Evolutionary conservation across 2,329 filamentous ascomycete genomes (phyloP).

Genomic region (Bisporella sp.): DNA sequence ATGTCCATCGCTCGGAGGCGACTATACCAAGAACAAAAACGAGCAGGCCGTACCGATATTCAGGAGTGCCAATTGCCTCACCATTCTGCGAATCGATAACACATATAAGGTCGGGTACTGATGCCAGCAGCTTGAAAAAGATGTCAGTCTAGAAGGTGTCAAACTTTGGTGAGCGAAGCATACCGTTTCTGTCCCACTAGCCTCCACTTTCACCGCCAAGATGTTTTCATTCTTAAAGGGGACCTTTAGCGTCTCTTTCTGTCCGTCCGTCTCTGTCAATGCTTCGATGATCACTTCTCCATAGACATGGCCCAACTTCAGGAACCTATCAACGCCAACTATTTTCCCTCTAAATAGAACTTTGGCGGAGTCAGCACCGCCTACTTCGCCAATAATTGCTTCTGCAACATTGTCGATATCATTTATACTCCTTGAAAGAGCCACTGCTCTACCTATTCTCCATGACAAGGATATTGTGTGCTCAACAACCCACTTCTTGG

Average conservation of each 20-base stretch:
- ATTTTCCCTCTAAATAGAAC: slow-evolving; percentile 61
- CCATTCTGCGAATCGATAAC: slow-evolving; percentile 41
- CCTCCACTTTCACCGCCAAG: slow-evolving; percentile 34
- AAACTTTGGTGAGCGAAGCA: too few relatives aligned
- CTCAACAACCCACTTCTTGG: slow-evolving; percentile 30
- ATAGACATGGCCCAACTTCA: slow-evolving; percentile 51
- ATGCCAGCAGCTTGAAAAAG: slow-evolving; percentile 31
- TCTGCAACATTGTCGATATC: slow-evolving; percentile 48
- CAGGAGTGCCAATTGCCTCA: slow-evolving; percentile 43
- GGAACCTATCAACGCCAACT: slow-evolving; percentile 47
- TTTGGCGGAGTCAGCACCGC: slow-evolving; percentile 43
- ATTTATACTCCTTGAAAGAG: slow-evolving; percentile 40
- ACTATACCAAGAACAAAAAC: slow-evolving; percentile 47
- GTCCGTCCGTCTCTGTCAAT: slow-evolving; percentile 24
- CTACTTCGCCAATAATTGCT: slow-evolving; percentile 50
- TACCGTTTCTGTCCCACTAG: slow-evolving; percentile 8
- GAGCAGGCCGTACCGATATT: slow-evolving; percentile 45
- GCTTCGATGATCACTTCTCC: slow-evolving; percentile 49
- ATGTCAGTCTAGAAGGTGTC: too few relatives aligned
- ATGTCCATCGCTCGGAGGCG: slow-evolving; percentile 46
- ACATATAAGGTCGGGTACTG: slow-evolving; percentile 42
- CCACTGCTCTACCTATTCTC: slow-evolving; percentile 51
- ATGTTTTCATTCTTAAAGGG: slow-evolving; percentile 73
- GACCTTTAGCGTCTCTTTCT: slow-evolving; percentile 47
- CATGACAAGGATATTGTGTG: slow-evolving; percentile 37